Base-by-base conservation (phyloP, 441 rosid species). In the Daphne laureola region DNA sequence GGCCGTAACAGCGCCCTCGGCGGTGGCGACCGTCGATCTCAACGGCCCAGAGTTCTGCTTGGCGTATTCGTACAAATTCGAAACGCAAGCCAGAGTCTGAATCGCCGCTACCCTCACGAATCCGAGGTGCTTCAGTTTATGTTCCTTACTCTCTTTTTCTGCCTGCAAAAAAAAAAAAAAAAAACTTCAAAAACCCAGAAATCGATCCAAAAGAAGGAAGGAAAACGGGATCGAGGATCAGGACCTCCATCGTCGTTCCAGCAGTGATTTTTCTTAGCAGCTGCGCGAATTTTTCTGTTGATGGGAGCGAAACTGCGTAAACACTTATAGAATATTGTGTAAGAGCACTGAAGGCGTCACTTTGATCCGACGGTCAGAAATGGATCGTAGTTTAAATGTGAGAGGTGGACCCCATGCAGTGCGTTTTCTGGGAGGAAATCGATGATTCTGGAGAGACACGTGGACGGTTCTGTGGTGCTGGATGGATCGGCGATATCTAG, bases 11-110 rank as follows among this genome's bases (percentile, higher is more conserved):
- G 88, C 76, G 0, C 75, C 73, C 66, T 89, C 96, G 0, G 82
- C 94, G 6, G 78, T 76, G 1, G 69, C 80, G 4, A 88, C 83
- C 0, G 96, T 58, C 17, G 97, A 71, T 60, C 79, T 77, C 49
- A 89, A 68, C 7, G 94, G 86, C 14, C 94, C 98, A 5, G 90
- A 86, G 76, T 78, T 88, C 51, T 67, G 70, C 66, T 88, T 92
- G 2, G 88, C 94, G 74, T 72, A 79, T 7, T 74, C 73, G 74
- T 86, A 92, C 43, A 92, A 75, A 54, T 46, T 72, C n/a, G 81
- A 79, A 13, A 83, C 73, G 58, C 62, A 60, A 4, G 78, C 71
- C 53, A 88, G 63, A 14, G 72, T 16, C 0, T 73, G 75, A 50
- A 84, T 69, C 71, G 94, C 79, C 2, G 86, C 79, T 26, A 78